Percentiles rank a stretch among this genome's conserved stretches.
These are phyloP conservation scores for Backusella mclennaniae DNA, from an alignment of 192 early-diverging fungal genomes.

Conservation along the genomic window DNA sequence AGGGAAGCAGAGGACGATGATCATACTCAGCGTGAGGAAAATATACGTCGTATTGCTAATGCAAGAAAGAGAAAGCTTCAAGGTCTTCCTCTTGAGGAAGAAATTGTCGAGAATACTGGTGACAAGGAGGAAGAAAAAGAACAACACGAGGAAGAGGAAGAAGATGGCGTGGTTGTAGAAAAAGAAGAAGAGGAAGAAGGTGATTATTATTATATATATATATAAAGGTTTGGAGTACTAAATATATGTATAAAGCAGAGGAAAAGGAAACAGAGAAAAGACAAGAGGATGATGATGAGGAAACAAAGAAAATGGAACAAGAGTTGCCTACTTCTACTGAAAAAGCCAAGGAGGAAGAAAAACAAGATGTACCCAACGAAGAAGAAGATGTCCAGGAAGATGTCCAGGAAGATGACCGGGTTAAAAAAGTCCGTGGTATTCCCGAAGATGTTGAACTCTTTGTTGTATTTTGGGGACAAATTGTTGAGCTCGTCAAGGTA, in stretches of 20 bases:
- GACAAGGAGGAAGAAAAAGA: slow-evolving; percentile 13
- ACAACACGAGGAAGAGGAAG: neutral
- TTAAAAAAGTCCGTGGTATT: slow-evolving; percentile 67
- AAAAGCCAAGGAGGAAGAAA: slow-evolving; percentile 33
- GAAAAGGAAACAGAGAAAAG: neutral
- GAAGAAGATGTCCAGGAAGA: neutral
- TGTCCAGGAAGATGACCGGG: slow-evolving; percentile 15
- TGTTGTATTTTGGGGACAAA: slow-evolving; percentile 96
- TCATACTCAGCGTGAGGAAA: slow-evolving; percentile 19
- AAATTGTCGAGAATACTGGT: neutral
- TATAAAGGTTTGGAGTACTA: neutral
- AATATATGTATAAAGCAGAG: neutral
- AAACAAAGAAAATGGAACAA: slow-evolving; percentile 7
- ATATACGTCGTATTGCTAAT: slow-evolving; percentile 6
- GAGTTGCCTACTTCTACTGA: neutral
- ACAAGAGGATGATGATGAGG: neutral
- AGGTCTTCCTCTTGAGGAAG: slow-evolving; percentile 33
- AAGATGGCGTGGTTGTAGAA: neutral
- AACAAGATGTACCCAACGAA: slow-evolving; percentile 19
- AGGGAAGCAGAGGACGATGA: slow-evolving; percentile 62
- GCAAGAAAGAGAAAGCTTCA: slow-evolving; percentile 8
- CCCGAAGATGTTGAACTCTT: slow-evolving; percentile 91
- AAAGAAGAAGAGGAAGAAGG: neutral
- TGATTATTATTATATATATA: neutral
- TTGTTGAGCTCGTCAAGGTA: slow-evolving; percentile 87